A percentile compares a stretch with the other conserved stretches of the same genome.
phyloP scores from a whole-genome alignment of 768 basidiomycete species.

The Lyophyllum atratum region DNA sequence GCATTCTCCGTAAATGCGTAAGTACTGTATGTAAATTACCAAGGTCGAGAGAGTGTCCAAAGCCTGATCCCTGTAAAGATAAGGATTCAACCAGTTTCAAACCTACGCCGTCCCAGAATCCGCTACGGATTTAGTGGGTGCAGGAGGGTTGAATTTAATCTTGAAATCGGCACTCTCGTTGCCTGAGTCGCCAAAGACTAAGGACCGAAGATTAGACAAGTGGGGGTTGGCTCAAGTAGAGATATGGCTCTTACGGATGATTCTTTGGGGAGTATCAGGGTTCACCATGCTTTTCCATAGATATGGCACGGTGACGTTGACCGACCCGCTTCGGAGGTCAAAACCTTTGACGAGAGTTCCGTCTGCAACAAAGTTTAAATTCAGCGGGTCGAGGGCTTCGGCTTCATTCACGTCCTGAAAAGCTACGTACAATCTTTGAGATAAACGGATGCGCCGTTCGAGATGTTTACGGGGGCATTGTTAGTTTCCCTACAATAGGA shows the following conservation, averaged over 20 bases:
- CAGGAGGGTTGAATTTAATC: conserved; percentile 19
- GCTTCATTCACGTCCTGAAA: not conserved
- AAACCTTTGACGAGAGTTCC: conserved; percentile 36
- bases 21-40: not conserved
- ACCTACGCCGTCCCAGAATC: not conserved
- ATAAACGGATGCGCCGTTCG: conserved; percentile 37
- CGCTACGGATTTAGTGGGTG: not conserved
- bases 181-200: conserved; percentile 54
- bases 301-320: conserved; percentile 38
- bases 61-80: not conserved
- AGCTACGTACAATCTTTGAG: conserved; percentile 30
- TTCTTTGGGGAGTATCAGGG: conserved; percentile 27
- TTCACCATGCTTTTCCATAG: conserved; percentile 26
- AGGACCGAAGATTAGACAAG: not conserved
- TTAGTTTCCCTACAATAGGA: conserved; percentile 36
- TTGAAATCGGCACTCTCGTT: conserved; percentile 42
- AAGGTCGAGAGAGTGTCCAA: not conserved
- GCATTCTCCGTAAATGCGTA: not conserved
- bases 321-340: conserved; percentile 33
- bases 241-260: conserved; percentile 41
- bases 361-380: conserved; percentile 24
- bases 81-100: not conserved
- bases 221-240: not conserved
- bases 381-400: not conserved
- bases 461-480: conserved; percentile 40